Percentiles rank a stretch among this genome's conserved stretches.
These are phyloP conservation scores for Globisporangium perplexum DNA, from an alignment of 352 stramenopile genomes.

Conservation along the genomic window DNA sequence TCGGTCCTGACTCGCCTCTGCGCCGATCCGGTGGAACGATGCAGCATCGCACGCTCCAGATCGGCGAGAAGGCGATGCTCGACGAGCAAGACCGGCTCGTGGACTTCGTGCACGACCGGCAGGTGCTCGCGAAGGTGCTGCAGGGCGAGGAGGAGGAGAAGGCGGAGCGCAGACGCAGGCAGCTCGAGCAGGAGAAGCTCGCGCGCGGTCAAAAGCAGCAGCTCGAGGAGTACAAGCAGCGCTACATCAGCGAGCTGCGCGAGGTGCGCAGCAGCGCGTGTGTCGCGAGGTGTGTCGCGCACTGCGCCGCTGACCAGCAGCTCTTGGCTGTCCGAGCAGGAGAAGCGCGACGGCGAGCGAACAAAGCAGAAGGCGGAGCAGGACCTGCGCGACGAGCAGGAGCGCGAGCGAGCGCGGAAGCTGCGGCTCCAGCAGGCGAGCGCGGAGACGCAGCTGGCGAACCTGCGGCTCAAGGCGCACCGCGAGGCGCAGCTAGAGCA, in stretches of 20 bases:
- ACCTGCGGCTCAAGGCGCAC: slow-evolving; percentile 56
- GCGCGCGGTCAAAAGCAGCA: slow-evolving; percentile 63
- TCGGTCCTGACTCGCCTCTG: background rate
- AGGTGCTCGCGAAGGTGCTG: slow-evolving; percentile 44
- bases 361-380: slow-evolving; percentile 58
- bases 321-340: slow-evolving; percentile 14
- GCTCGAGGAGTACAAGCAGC: slow-evolving; percentile 81
- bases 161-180: slow-evolving; percentile 29
- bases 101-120: slow-evolving; percentile 31
- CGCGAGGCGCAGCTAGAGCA: slow-evolving; percentile 48
- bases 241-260: slow-evolving; percentile 64
- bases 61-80: slow-evolving; percentile 65
- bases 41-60: slow-evolving; percentile 74
- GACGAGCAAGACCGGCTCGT: slow-evolving; percentile 47
- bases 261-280: slow-evolving; percentile 36
- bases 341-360: slow-evolving; percentile 65
- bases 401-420: slow-evolving; percentile 38
- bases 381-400: slow-evolving; percentile 47
- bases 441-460: slow-evolving; percentile 62
- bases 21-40: background rate
- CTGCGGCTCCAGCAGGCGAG: slow-evolving; percentile 39
- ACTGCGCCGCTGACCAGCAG: background rate
- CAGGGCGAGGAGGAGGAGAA: slow-evolving; percentile 50
- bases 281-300: too few species aligned
- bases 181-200: slow-evolving; percentile 46